Evolutionary conservation across 2,329 filamentous ascomycete genomes (phyloP).

Genomic region (Fusarium anthophilum): DNA sequence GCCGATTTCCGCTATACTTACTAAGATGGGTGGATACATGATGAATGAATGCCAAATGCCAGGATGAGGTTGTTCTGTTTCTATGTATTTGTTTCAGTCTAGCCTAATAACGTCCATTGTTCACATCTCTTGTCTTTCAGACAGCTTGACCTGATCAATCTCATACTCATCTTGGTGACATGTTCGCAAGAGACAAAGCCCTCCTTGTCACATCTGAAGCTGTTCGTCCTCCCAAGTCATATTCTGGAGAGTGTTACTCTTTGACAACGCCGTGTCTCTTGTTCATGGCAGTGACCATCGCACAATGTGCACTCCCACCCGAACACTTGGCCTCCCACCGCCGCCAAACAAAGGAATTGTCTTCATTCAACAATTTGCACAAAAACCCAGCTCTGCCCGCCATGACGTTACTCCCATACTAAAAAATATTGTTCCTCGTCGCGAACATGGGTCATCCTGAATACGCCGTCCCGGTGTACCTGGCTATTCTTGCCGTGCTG

Average conservation of each 20-base stretch:
- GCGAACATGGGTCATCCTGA: constrained; percentile 30
- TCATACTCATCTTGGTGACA: constrained; percentile 21
- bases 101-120: constrained; percentile 14
- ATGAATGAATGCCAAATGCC: neutral
- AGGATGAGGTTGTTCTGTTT: neutral
- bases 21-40: constrained; percentile 22
- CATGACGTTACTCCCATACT: neutral
- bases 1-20: constrained; percentile 50
- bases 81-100: constrained; percentile 12
- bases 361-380: neutral
- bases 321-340: constrained; percentile 11
- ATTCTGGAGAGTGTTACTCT: constrained; percentile 25
- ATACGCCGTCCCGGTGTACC: constrained; percentile 32
- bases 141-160: neutral
- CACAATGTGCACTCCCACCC: constrained; percentile 31
- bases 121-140: neutral
- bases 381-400: neutral
- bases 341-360: constrained; percentile 1
- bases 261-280: constrained; percentile 28
- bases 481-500: constrained; percentile 22
- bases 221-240: constrained; percentile 22
- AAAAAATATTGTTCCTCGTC: neutral
- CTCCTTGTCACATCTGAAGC: constrained; percentile 8
- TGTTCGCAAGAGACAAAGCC: constrained; percentile 10
- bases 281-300: constrained; percentile 26